Percentiles rank a stretch among this genome's conserved stretches.
Evolutionary conservation across 345 rosid genomes (phyloP).

Genomic region (Mangifera indica): DNA sequence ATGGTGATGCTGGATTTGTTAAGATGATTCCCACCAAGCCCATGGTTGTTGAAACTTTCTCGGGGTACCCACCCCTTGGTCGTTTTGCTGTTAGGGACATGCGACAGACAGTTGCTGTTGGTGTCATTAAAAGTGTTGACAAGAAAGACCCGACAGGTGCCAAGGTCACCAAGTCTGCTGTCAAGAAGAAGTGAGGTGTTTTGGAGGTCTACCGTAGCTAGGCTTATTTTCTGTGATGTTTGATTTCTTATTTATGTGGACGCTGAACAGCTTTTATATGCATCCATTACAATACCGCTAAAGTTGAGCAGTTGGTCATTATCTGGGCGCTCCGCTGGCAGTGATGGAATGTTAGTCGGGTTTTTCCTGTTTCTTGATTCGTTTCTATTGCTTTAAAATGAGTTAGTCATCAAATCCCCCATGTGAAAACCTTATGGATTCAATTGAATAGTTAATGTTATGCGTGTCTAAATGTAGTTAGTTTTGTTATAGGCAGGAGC

Average conservation of each 20-base stretch:
- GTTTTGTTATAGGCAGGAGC: slow-evolving; percentile 1
- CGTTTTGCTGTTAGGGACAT: slow-evolving; percentile 37
- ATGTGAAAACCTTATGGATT: neutral
- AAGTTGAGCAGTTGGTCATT: neutral
- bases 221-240: neutral
- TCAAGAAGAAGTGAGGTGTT: slow-evolving; percentile 26
- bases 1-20: slow-evolving; percentile 61
- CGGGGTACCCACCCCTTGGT: slow-evolving; percentile 31
- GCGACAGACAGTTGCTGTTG: slow-evolving; percentile 37
- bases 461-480: neutral
- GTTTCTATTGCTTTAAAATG: neutral
- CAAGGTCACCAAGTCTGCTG: slow-evolving; percentile 38
- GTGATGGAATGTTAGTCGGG: neutral
- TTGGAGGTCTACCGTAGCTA: neutral
- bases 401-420: neutral
- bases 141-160: slow-evolving; percentile 38
- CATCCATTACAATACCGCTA: neutral
- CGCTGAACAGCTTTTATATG: neutral
- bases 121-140: slow-evolving; percentile 32
- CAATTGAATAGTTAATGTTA: neutral
- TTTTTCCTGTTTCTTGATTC: neutral
- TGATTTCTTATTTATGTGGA: neutral
- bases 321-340: neutral
- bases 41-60: slow-evolving; percentile 28
- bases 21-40: slow-evolving; percentile 50